Percentiles rank a stretch among this genome's conserved stretches.
Conservation (phyloP, 257 asterid species). For the Solanum lignicaule region DNA sequence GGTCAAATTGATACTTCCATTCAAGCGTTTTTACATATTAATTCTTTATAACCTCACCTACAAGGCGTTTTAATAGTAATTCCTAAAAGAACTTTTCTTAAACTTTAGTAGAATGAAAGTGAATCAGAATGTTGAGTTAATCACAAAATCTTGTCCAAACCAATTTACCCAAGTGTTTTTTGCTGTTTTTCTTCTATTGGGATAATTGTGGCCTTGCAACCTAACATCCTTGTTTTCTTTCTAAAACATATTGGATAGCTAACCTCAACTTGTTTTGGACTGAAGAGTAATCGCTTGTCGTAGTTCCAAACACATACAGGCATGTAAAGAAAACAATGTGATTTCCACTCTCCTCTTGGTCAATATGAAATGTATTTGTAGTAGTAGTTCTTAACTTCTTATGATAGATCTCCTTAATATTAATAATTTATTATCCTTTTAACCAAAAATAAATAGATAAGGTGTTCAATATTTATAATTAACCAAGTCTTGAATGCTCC, state of each 20-base stretch:
- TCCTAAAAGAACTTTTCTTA: not conserved
- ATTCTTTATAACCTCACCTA: not conserved
- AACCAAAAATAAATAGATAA: not conserved
- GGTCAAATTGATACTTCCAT: not conserved
- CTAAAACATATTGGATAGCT: not conserved
- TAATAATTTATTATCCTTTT: not conserved
- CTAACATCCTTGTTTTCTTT: not conserved
- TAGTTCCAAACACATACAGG: not conserved
- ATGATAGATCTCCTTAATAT: not conserved
- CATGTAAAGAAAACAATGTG: not conserved
- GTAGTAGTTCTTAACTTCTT: not conserved
- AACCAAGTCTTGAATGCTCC: not conserved
- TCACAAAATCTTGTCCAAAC: not conserved
- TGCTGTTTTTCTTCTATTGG: not conserved
- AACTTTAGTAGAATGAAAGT: not conserved
- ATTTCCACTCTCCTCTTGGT: not conserved
- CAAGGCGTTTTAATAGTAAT: not conserved
- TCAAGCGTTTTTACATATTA: not conserved
- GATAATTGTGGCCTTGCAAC: not conserved
- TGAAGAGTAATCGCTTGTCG: not conserved
- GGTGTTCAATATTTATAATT: not conserved
- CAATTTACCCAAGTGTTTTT: not conserved
- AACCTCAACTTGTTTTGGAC: not conserved
- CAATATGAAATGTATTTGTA: not conserved
- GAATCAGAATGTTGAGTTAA: not conserved